Conservation (phyloP, 148 eudicot genomes). For the Oxyria digyna region DNA sequence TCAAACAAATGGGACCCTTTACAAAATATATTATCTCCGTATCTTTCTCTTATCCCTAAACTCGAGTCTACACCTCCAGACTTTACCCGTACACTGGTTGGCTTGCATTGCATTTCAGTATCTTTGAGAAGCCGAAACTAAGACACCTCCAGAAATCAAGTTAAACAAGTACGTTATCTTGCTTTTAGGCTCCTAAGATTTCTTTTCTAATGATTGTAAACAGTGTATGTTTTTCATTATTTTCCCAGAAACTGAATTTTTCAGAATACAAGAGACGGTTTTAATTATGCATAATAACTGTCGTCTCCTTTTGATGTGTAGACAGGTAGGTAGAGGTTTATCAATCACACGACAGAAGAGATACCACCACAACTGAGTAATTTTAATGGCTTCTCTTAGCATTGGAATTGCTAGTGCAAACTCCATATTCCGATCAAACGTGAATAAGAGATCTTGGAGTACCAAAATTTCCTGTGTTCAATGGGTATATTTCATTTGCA, state of each 20-base stretch:
- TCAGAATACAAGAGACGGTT: too few relatives aligned
- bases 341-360: background rate
- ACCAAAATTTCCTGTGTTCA: constrained; percentile 53
- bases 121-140: too few relatives aligned
- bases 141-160: too few relatives aligned
- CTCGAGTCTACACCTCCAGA: too few relatives aligned
- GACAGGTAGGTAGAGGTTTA: background rate
- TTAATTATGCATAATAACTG: background rate
- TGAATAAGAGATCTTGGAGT: constrained; percentile 1
- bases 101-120: too few relatives aligned
- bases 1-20: too few relatives aligned
- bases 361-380: background rate
- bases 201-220: too few relatives aligned
- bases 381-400: constrained; percentile 32
- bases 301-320: background rate
- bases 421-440: constrained; percentile 8
- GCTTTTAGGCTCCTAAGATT: background rate
- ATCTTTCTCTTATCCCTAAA: too few relatives aligned
- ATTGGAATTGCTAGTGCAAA: constrained; percentile 15
- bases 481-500: constrained; percentile 42
- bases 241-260: too few relatives aligned
- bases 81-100: too few relatives aligned
- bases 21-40: too few relatives aligned
- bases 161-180: background rate
- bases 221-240: too few relatives aligned